Evolutionary conservation across 2,329 filamentous ascomycete genomes (phyloP).

Genomic region (Ophiosphaerella herpotricha): DNA sequence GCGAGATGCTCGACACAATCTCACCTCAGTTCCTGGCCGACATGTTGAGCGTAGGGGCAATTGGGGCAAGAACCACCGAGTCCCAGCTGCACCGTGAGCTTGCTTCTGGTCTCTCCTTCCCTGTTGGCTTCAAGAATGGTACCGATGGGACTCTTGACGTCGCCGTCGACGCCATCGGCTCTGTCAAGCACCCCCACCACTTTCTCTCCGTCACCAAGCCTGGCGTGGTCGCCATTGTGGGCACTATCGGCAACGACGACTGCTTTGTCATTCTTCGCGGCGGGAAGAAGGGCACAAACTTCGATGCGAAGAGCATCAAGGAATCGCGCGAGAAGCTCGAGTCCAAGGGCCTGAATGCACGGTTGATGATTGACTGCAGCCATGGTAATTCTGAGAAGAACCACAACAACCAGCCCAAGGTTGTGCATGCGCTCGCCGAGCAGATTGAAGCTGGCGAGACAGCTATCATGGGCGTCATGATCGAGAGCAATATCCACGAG

Average conservation of each 20-base stretch:
- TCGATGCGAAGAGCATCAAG: slow-evolving; percentile 80
- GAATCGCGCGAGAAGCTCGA: slow-evolving; percentile 79
- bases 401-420: slow-evolving; percentile 96
- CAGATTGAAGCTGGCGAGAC: slow-evolving; percentile 85
- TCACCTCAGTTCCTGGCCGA: slow-evolving; percentile 96
- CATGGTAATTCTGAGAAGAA: slow-evolving; percentile 96
- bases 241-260: slow-evolving; percentile 92
- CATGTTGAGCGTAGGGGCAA: slow-evolving; percentile 85
- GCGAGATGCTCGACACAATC: slow-evolving; percentile 98
- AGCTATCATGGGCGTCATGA: slow-evolving; percentile 96
- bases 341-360: slow-evolving; percentile 72
- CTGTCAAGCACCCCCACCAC: slow-evolving; percentile 89
- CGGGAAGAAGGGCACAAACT: slow-evolving; percentile 92
- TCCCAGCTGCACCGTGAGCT: slow-evolving; percentile 94
- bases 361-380: slow-evolving; percentile 97
- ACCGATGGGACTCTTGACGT: slow-evolving; percentile 90
- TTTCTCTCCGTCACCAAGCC: slow-evolving; percentile 98
- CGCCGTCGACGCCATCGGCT: slow-evolving; percentile 93
- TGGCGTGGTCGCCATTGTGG: slow-evolving; percentile 91
- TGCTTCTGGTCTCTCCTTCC: slow-evolving; percentile 92
- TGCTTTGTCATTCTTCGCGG: slow-evolving; percentile 96
- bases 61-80: slow-evolving; percentile 96
- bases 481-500: slow-evolving; percentile 96
- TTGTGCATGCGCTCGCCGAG: slow-evolving; percentile 77
- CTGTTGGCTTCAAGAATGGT: slow-evolving; percentile 99